A percentile compares a stretch with the other conserved stretches of the same genome.
Evolutionary conservation across 2,329 filamentous ascomycete genomes (phyloP).

Genomic region (Plenodomus lindquistii): DNA sequence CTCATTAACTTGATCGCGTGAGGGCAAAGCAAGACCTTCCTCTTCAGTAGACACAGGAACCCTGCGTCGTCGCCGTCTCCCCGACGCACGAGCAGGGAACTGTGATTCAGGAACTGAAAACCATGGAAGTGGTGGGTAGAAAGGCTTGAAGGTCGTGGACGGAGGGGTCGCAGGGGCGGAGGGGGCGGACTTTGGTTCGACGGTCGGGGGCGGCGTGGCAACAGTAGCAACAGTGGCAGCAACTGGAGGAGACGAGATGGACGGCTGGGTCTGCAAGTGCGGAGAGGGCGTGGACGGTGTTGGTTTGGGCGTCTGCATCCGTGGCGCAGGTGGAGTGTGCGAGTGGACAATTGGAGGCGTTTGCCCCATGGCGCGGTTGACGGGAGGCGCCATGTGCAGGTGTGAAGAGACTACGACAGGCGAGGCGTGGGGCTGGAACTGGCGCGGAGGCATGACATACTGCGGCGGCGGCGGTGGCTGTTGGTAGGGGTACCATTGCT

Average conservation of each 20-base stretch:
- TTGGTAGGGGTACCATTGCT: constrained; percentile 48
- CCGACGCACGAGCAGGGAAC: constrained; percentile 58
- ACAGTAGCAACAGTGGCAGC: constrained; percentile 36
- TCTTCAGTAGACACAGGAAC: constrained; percentile 45
- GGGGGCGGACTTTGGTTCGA: constrained; percentile 21
- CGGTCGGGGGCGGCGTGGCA: constrained; percentile 28
- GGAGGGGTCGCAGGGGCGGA: constrained; percentile 22
- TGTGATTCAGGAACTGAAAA: constrained; percentile 58
- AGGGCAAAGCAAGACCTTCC: constrained; percentile 55
- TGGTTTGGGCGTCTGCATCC: constrained; percentile 35
- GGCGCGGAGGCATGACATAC: constrained; percentile 46
- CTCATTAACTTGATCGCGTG: constrained; percentile 45
- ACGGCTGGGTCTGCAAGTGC: constrained; percentile 38
- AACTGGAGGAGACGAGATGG: constrained; percentile 39
- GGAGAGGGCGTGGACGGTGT: constrained; percentile 42
- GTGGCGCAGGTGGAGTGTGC: constrained; percentile 39
- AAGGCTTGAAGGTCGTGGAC: constrained; percentile 47
- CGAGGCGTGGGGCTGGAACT: constrained; percentile 45
- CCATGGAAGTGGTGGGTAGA: constrained; percentile 62
- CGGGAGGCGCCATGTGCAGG: constrained; percentile 47
- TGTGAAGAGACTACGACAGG: constrained; percentile 54
- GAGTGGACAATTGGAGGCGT: constrained; percentile 45
- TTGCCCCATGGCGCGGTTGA: constrained; percentile 44
- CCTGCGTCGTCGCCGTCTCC: constrained; percentile 50
- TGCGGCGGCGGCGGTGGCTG: constrained; percentile 39